These are phyloP conservation scores for Cadophora sp. DNA, from an alignment of 2,329 filamentous ascomycete species.

Conservation along the genomic window DNA sequence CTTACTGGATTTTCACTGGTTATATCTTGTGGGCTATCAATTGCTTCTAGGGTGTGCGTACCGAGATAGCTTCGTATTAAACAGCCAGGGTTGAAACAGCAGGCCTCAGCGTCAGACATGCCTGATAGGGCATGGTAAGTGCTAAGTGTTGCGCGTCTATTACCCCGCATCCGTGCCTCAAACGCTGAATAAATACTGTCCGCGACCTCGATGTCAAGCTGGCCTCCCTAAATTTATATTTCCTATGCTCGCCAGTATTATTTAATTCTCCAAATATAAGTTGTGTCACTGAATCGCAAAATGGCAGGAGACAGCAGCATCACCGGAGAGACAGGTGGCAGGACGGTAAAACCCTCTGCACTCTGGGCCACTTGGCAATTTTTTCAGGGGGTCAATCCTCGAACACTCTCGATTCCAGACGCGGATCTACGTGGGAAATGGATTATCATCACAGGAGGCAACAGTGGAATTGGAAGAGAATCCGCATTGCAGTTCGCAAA, in stretches of 20 bases:
- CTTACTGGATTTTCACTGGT: too few relatives aligned
- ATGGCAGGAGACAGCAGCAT: neutral
- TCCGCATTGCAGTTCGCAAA: constrained; percentile 47
- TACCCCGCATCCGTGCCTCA: constrained; percentile 8
- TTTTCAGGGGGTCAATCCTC: constrained; percentile 11
- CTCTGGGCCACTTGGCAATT: constrained; percentile 22
- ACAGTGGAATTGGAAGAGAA: constrained; percentile 52
- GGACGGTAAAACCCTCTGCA: neutral
- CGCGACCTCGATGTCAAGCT: too few relatives aligned
- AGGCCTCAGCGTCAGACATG: too few relatives aligned
- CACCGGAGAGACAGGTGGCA: neutral
- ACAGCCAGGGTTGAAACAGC: too few relatives aligned
- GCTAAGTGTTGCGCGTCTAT: too few relatives aligned
- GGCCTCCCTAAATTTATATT: too few relatives aligned
- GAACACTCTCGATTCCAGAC: constrained; percentile 20
- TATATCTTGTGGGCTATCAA: too few relatives aligned
- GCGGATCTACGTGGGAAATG: constrained; percentile 25
- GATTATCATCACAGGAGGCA: constrained; percentile 52
- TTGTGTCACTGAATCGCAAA: neutral
- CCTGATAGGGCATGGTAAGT: too few relatives aligned
- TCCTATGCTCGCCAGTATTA: too few relatives aligned
- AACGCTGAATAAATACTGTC: neutral
- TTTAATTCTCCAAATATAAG: neutral
- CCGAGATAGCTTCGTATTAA: too few relatives aligned
- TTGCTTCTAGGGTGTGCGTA: too few relatives aligned